phyloP scores from a whole-genome alignment of 2,329 filamentous ascomycete species.

The Dactylellina parvicollis region DNA sequence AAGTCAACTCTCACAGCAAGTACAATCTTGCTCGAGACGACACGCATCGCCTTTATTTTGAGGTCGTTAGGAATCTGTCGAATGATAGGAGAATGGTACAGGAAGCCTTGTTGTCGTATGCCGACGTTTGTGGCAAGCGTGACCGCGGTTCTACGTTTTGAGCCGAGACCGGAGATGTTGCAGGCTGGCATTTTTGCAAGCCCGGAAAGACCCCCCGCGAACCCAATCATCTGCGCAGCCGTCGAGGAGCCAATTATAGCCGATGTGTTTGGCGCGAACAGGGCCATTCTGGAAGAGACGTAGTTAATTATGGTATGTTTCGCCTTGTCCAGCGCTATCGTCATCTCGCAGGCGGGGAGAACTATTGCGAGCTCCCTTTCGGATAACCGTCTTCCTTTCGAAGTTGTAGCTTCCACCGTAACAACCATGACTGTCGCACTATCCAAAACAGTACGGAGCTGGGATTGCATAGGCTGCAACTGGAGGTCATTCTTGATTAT shows the following conservation, averaged over 20 bases:
- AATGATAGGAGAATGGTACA: constrained; percentile 92
- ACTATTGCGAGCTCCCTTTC: constrained; percentile 79
- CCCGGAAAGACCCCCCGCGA: constrained; percentile 85
- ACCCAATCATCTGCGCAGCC: constrained; percentile 95
- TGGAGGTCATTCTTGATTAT: constrained; percentile 90
- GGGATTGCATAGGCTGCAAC: constrained; percentile 80
- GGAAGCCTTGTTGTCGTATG: constrained; percentile 87
- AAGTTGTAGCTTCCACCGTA: constrained; percentile 90
- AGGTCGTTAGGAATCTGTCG: constrained; percentile 83
- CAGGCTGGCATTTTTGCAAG: constrained; percentile 92
- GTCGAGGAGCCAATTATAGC: constrained; percentile 89
- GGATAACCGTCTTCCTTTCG: constrained; percentile 79
- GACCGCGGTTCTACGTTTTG: constrained; percentile 81
- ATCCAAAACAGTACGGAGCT: constrained; percentile 83
- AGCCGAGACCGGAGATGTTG: constrained; percentile 89
- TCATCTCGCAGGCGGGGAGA: constrained; percentile 83
- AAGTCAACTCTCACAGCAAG: constrained; percentile 92
- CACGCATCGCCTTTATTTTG: constrained; percentile 92
- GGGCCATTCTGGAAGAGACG: constrained; percentile 94
- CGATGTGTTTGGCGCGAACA: constrained; percentile 94
- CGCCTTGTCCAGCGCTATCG: constrained; percentile 84
- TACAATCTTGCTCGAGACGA: constrained; percentile 90
- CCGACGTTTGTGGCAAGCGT: constrained; percentile 93
- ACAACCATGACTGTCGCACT: constrained; percentile 94
- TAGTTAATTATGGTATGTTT: constrained; percentile 90